These are phyloP conservation scores for Cladorrhinum sp. DNA, from an alignment of 2,329 filamentous ascomycete genomes.

Conservation along the genomic window DNA sequence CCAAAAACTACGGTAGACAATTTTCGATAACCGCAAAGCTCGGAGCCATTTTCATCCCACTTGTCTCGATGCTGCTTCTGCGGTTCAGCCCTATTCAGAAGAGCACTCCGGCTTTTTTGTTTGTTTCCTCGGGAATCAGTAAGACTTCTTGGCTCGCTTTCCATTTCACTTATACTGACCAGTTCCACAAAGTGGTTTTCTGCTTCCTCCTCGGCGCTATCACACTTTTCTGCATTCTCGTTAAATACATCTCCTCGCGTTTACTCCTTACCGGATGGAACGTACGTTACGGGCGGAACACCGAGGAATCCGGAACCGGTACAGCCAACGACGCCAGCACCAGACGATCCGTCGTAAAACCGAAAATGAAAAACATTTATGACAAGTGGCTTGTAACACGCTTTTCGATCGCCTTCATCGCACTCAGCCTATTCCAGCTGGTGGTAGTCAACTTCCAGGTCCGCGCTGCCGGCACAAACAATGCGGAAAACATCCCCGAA, in stretches of 20 bases:
- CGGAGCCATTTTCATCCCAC: conserved; percentile 19
- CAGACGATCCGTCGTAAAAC: background rate
- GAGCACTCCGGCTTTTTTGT: conserved; percentile 22
- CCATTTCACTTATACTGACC: background rate
- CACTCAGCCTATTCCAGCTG: conserved; percentile 39
- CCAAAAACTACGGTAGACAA: conserved; percentile 16
- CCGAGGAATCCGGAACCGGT: conserved; percentile 13
- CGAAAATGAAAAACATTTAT: conserved; percentile 37
- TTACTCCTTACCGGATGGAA: conserved; percentile 33
- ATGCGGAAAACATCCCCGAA: conserved; percentile 28
- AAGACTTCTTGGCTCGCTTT: background rate
- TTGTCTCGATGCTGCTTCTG: conserved; percentile 22
- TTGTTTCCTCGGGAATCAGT: conserved; percentile 26
- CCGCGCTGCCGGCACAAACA: conserved; percentile 32
- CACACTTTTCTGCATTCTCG: conserved; percentile 39
- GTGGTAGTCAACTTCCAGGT: conserved; percentile 40
- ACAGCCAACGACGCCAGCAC: conserved; percentile 10
- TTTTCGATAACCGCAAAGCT: conserved; percentile 21
- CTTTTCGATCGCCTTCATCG: conserved; percentile 43
- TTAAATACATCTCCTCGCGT: conserved; percentile 40
- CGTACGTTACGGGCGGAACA: conserved; percentile 30
- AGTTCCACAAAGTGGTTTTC: conserved; percentile 35
- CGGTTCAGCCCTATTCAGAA: conserved; percentile 15
- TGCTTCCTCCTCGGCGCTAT: conserved; percentile 37
- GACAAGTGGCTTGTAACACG: conserved; percentile 45